Conservation (phyloP, 805 yeast genomes). For the Dipodascopsis uninucleata region DNA sequence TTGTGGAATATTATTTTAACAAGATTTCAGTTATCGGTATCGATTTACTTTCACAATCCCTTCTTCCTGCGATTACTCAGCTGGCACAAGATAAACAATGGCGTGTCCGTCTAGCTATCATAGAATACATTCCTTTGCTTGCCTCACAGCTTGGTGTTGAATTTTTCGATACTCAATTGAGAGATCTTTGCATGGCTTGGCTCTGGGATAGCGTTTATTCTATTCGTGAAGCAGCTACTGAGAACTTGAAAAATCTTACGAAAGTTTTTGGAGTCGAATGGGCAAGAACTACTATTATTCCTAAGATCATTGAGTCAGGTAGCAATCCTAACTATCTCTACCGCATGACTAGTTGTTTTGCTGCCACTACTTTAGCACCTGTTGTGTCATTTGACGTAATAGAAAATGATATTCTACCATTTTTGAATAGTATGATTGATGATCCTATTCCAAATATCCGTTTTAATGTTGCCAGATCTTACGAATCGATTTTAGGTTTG, state of each 20-base stretch:
- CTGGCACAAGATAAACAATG: constrained; percentile 95
- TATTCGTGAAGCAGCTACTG: constrained; percentile 92
- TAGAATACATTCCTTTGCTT: constrained; percentile 89
- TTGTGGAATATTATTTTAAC: background rate
- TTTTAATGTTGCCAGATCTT: constrained; percentile 89
- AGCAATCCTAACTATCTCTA: constrained; percentile 70
- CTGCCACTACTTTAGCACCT: constrained; percentile 76
- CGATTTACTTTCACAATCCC: constrained; percentile 74
- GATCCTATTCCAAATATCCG: constrained; percentile 94
- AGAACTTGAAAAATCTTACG: constrained; percentile 73
- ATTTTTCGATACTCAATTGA: constrained; percentile 87
- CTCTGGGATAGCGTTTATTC: constrained; percentile 97
- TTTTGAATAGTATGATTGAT: constrained; percentile 61
- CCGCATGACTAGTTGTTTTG: constrained; percentile 85
- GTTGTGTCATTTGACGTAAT: constrained; percentile 61
- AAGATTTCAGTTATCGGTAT: constrained; percentile 68
- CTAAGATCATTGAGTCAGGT: constrained; percentile 62
- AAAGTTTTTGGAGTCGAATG: constrained; percentile 88
- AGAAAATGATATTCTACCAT: constrained; percentile 69
- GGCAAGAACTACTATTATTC: constrained; percentile 82
- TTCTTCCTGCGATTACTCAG: constrained; percentile 93
- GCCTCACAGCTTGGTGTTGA: constrained; percentile 93
- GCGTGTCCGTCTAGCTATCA: constrained; percentile 96
- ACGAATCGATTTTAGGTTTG: constrained; percentile 56
- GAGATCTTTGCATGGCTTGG: constrained; percentile 93